Evolutionary conservation across 257 asterid species (phyloP).

Genomic region (Solanum gandarillasii): DNA sequence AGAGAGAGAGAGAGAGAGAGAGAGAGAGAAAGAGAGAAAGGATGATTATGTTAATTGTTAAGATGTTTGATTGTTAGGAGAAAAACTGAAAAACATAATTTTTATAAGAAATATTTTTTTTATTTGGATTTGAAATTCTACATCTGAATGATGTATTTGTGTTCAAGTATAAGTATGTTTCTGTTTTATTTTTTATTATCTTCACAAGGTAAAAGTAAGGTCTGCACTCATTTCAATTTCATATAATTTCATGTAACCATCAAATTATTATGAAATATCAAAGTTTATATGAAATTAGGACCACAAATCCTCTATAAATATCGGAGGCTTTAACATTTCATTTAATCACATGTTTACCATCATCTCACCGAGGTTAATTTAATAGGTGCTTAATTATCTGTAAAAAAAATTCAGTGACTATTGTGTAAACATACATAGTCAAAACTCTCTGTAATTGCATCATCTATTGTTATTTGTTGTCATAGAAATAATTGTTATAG

Average conservation of each 20-base stretch:
- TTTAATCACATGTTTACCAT: not conserved
- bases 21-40: not conserved
- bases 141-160: not conserved
- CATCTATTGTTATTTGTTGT: not conserved
- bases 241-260: no score
- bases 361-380: not conserved
- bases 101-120: not conserved
- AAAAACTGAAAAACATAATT: not conserved
- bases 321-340: not conserved
- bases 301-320: no score
- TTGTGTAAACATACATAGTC: not conserved
- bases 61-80: not conserved
- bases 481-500: not conserved
- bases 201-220: not conserved
- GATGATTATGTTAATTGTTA: not conserved
- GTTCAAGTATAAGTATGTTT: not conserved
- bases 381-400: not conserved
- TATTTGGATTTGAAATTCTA: not conserved
- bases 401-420: no score
- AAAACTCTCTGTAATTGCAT: not conserved
- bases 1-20: no score
- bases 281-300: no score
- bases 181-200: no score
- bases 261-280: not conserved
- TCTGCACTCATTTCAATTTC: no score